Base-by-base conservation (phyloP, 164 flowering plant species). In the Vitis rupestris region DNA sequence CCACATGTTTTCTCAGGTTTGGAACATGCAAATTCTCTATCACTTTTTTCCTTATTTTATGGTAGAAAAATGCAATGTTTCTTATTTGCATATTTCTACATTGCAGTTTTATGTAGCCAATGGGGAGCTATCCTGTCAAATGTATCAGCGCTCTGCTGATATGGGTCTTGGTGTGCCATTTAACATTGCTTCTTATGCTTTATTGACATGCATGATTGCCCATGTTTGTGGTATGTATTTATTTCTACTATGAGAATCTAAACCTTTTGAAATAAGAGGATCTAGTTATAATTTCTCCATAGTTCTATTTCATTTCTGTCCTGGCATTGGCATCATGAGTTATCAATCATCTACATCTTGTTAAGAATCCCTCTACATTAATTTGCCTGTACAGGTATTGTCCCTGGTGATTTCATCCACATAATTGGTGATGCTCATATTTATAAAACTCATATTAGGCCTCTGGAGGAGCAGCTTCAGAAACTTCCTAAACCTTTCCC, bases 101-200 rank as follows among this genome's bases (percentile, higher is more conserved):
- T 78, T 76, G 77, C 90, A 94, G 99, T 94, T 92, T 72, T 92
- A 86, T 81, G 96, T 94, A 1, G 90, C 90, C 30, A 85, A 87
- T 78, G 94, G 94, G 57, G 99, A 92, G 78, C 74, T 92, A 54
- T 94, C 99, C 10, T 94, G 99, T 77, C 99, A 91, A 76, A 94
- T 91, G 98, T 91, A 91, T 79, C 99, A 94, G 74, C 87, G 96
- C 3, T 92, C 98, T 68, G 97, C 97, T 60, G 99, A 94, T 79
- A 90, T 94, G 94, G 98, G 97, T 63, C 89, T 94, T 31, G 98
- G 99, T 27, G 97, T 91, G 72, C 99, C 99, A 49, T 94, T 94
- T 74, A 94, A 94, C 80, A 88, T 94, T 73, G 98, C 98, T 19
- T 94, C 99, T 53, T 94, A 92, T 84, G 78, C 98, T 66, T 87